These are phyloP conservation scores for Pharnaceum exiguum DNA, from an alignment of 148 eudicot species.

Conservation along the genomic window DNA sequence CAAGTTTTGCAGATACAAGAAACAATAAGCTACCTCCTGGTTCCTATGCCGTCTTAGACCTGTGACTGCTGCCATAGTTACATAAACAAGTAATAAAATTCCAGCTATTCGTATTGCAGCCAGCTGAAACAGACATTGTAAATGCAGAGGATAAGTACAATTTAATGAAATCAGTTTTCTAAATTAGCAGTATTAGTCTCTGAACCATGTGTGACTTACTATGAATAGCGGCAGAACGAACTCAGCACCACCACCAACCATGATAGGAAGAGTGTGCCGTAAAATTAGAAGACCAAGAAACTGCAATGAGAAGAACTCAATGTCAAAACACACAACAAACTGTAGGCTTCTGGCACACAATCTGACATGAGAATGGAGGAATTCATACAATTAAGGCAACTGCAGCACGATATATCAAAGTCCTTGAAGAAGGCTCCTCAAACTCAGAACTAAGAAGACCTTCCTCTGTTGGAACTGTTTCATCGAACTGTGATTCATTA, in stretches of 20 bases:
- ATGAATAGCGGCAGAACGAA: constrained; percentile 53
- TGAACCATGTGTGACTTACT: constrained; percentile 34
- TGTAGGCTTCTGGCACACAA: background rate
- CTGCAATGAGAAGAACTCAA: constrained; percentile 29
- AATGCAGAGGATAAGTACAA: background rate
- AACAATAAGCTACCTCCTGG: constrained; percentile 15
- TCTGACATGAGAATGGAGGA: constrained; percentile 17
- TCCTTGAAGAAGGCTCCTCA: constrained; percentile 69
- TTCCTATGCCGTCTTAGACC: constrained; percentile 27
- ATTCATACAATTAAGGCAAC: constrained; percentile 58
- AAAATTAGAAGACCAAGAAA: constrained; percentile 72
- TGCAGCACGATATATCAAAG: constrained; percentile 44
- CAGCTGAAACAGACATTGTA: constrained; percentile 16
- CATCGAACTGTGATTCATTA: constrained; percentile 39
- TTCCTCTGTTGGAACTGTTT: constrained; percentile 51
- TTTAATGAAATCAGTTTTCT: too few species aligned
- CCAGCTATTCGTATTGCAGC: constrained; percentile 25
- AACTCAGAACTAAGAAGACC: constrained; percentile 32
- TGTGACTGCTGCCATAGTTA: constrained; percentile 26
- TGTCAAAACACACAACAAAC: background rate
- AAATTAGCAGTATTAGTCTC: background rate
- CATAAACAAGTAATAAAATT: constrained; percentile 29
- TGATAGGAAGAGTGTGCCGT: constrained; percentile 66
- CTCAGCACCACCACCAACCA: constrained; percentile 55
- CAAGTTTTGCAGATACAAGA: background rate